These are phyloP conservation scores for Mycena galopus DNA, from an alignment of 768 basidiomycete genomes.

Conservation along the genomic window DNA sequence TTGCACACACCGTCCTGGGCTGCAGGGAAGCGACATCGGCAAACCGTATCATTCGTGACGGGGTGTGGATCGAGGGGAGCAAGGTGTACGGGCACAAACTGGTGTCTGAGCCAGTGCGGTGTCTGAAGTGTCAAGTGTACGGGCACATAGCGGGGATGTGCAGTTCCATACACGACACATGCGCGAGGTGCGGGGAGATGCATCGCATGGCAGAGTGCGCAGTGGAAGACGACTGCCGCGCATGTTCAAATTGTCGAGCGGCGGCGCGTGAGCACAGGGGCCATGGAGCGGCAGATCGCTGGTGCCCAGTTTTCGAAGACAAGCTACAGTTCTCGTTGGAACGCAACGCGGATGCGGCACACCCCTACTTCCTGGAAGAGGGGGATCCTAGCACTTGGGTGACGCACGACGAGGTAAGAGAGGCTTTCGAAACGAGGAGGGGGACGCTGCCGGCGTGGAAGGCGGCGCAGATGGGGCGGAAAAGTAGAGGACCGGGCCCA, in stretches of 20 bases:
- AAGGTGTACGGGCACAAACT: slow-evolving; percentile 24
- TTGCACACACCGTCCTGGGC: slow-evolving; percentile 40
- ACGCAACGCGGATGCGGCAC: neutral
- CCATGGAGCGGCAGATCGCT: slow-evolving; percentile 45
- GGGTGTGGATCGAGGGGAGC: slow-evolving; percentile 33
- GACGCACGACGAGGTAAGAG: neutral
- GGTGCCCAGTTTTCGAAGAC: slow-evolving; percentile 37
- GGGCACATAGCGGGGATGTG: slow-evolving; percentile 37
- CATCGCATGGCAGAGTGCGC: slow-evolving; percentile 40
- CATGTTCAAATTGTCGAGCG: slow-evolving; percentile 43
- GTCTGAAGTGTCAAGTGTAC: slow-evolving; percentile 33
- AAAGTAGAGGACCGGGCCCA: neutral
- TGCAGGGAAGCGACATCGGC: slow-evolving; percentile 30
- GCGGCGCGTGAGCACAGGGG: slow-evolving; percentile 13
- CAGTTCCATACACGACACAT: neutral
- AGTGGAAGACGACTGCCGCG: neutral
- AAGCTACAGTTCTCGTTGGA: neutral
- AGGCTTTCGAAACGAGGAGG: too few species aligned
- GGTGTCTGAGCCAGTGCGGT: slow-evolving; percentile 28
- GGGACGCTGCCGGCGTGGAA: too few species aligned
- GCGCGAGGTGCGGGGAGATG: slow-evolving; percentile 32
- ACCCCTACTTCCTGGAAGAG: neutral
- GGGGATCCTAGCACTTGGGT: neutral
- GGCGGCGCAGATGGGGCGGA: too few species aligned
- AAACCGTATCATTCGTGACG: slow-evolving; percentile 27